These are phyloP conservation scores for Diospyros kaki DNA, from an alignment of 148 eudicot species.

Conservation along the genomic window DNA sequence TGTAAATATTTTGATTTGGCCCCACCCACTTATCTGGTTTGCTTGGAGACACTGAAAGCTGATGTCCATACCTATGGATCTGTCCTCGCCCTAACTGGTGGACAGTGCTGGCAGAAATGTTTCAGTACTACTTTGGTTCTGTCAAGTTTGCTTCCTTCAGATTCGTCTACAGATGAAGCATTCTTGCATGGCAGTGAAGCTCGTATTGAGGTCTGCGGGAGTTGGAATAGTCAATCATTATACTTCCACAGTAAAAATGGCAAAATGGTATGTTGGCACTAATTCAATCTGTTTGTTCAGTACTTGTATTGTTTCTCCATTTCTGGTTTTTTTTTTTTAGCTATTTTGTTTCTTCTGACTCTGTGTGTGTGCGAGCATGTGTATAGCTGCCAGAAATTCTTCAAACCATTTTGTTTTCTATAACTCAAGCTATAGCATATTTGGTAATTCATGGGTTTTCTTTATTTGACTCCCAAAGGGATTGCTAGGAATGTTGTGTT, in stretches of 20 bases:
- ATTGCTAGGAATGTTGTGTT: too few species aligned
- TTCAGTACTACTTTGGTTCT: slow-evolving; percentile 50
- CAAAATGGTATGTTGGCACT: slow-evolving; percentile 42
- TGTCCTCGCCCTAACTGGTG: slow-evolving; percentile 25
- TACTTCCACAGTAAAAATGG: slow-evolving; percentile 44
- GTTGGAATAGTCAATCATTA: slow-evolving; percentile 37
- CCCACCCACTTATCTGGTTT: slow-evolving; percentile 62
- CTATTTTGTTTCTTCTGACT: background rate
- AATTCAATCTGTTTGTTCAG: background rate
- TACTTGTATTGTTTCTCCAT: background rate
- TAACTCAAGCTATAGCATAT: background rate
- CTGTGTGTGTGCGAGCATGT: too few species aligned
- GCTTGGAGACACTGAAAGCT: slow-evolving; percentile 47
- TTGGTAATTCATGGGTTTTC: background rate
- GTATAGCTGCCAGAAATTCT: background rate
- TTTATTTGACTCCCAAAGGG: background rate
- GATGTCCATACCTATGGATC: slow-evolving; percentile 27
- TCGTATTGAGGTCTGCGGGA: slow-evolving; percentile 45
- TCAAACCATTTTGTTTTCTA: background rate
- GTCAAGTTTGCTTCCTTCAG: slow-evolving; percentile 43
- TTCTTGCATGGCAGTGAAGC: slow-evolving; percentile 56
- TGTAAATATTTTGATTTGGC: slow-evolving; percentile 22
- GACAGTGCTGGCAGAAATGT: slow-evolving; percentile 36
- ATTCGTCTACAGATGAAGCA: slow-evolving; percentile 40
- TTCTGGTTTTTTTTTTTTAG: background rate